Percentiles rank a stretch among this genome's conserved stretches.
phyloP scores from a whole-genome alignment of 2,329 filamentous ascomycete genomes.

The Rugonectria rugulosa region DNA sequence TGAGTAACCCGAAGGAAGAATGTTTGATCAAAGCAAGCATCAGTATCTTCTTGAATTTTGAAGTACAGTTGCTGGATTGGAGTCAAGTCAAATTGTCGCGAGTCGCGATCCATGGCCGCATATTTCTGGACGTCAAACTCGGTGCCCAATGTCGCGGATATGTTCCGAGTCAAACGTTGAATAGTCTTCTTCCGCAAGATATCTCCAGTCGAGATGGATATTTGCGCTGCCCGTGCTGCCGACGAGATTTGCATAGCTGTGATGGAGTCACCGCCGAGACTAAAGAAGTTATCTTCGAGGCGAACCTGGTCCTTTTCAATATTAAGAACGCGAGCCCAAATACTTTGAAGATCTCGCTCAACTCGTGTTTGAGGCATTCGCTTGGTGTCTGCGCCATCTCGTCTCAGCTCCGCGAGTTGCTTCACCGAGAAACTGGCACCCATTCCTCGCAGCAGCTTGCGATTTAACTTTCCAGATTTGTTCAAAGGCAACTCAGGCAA shows the following conservation, averaged over 20 bases:
- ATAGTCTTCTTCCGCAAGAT: conserved; percentile 1
- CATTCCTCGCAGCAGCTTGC: neutral
- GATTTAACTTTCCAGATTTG: neutral
- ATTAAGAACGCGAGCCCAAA: neutral
- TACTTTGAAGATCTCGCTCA: neutral
- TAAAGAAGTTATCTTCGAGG: neutral
- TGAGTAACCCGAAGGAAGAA: conserved; percentile 46
- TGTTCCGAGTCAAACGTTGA: neutral
- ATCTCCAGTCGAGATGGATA: neutral
- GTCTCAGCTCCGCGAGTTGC: neutral
- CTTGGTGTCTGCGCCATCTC: neutral
- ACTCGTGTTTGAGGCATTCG: neutral
- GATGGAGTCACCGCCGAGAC: neutral
- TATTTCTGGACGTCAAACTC: neutral
- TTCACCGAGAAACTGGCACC: neutral
- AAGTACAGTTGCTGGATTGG: conserved; percentile 55
- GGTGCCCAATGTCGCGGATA: neutral
- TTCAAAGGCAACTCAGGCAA: neutral
- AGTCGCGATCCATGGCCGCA: neutral
- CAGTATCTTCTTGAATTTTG: conserved; percentile 31
- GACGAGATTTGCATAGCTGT: conserved; percentile 1
- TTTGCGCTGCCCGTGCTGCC: neutral
- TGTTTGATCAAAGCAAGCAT: conserved; percentile 54
- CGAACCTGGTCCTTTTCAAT: neutral
- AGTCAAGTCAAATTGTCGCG: conserved; percentile 46